These are phyloP conservation scores for Solanum chiquidenum DNA, from an alignment of 257 asterid species.

Conservation along the genomic window DNA sequence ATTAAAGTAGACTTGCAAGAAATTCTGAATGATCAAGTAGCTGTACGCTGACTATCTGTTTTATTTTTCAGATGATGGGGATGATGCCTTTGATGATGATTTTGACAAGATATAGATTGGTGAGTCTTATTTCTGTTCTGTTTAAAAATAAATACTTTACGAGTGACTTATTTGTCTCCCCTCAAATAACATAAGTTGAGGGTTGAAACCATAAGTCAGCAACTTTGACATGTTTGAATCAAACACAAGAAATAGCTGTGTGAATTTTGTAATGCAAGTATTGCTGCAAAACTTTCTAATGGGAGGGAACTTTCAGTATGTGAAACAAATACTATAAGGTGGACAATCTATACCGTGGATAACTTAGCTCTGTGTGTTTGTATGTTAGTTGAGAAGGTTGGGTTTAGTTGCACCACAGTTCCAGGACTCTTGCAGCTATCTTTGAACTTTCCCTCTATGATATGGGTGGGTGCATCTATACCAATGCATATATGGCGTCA, in stretches of 20 bases:
- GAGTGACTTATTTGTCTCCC: neutral
- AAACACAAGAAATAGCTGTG: neutral
- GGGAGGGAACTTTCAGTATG: neutral
- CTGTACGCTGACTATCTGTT: neutral
- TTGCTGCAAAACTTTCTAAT: neutral
- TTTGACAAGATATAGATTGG: slow-evolving; percentile 70
- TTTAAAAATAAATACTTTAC: neutral
- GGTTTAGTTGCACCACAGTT: neutral
- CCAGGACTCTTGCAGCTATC: neutral
- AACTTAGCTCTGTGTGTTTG: neutral
- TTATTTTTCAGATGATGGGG: slow-evolving; percentile 59
- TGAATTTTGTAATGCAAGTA: neutral
- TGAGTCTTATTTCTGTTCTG: slow-evolving; percentile 1
- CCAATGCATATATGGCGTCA: neutral
- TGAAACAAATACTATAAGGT: neutral
- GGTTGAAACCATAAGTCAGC: neutral
- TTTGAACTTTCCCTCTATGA: neutral
- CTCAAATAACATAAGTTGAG: neutral
- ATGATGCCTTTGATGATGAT: slow-evolving; percentile 67
- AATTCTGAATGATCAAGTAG: neutral
- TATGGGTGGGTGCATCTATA: neutral
- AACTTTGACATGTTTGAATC: neutral
- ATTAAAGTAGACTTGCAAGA: neutral
- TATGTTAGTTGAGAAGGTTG: neutral
- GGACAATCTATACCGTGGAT: neutral